phyloP scores from a whole-genome alignment of 2,329 filamentous ascomycete species.

The Aspergillus sp. region DNA sequence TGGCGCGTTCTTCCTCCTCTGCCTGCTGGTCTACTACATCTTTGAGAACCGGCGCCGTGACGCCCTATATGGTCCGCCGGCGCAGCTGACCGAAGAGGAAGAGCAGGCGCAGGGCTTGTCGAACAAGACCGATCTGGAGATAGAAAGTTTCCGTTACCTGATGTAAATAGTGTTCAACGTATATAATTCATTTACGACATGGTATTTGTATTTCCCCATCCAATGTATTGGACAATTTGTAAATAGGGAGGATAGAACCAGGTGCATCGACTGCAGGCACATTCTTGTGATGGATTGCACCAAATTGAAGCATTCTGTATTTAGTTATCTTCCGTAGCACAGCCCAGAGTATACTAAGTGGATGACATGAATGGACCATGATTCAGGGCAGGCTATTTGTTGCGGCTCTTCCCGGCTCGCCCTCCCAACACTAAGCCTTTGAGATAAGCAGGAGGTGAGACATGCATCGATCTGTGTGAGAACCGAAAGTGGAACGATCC shows the following conservation, averaged over 20 bases:
- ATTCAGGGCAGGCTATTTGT: neutral
- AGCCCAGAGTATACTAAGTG: neutral
- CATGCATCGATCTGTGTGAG: too few relatives aligned
- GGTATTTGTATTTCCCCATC: neutral
- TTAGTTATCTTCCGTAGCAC: too few relatives aligned
- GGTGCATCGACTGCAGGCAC: neutral
- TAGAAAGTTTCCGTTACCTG: slow-evolving; percentile 35
- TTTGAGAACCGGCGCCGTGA: slow-evolving; percentile 31
- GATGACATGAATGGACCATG: neutral
- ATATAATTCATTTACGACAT: neutral
- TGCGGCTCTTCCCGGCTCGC: too few relatives aligned
- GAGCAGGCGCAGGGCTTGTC: slow-evolving; percentile 30
- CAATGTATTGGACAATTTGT: too few relatives aligned
- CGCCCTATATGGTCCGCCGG: slow-evolving; percentile 21
- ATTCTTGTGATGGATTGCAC: too few relatives aligned
- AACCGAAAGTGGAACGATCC: too few relatives aligned
- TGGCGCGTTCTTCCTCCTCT: slow-evolving; percentile 29
- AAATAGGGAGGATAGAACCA: too few relatives aligned
- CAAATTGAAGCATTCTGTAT: too few relatives aligned
- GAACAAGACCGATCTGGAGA: slow-evolving; percentile 34
- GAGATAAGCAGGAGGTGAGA: too few relatives aligned
- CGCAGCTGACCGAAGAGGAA: slow-evolving; percentile 24
- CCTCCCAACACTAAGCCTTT: too few relatives aligned
- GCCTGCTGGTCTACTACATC: slow-evolving; percentile 27
- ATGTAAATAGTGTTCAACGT: slow-evolving; percentile 11